Base-by-base conservation (phyloP, 2,329 filamentous ascomycete genomes). In the Pyrenophora teres region DNA sequence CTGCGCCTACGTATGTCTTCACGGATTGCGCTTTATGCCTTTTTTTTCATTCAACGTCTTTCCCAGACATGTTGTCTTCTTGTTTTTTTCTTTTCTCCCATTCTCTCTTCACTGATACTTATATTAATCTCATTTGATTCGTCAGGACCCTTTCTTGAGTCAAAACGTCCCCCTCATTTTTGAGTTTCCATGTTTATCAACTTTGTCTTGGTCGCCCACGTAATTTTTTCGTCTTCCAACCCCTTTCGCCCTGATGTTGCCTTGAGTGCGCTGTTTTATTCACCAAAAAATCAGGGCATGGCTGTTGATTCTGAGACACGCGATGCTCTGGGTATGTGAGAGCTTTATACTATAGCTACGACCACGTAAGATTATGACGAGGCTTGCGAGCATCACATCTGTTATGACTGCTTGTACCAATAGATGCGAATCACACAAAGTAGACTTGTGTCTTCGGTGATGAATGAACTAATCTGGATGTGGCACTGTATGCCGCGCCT, bases 91-190 rank as follows among this genome's bases (percentile, higher is more conserved):
- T 21, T 21, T 5, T 21, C 19, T 5, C 19, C 19, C 19, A 21
- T 47, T 31, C 21, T 30, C 37, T 37, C 40, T 50, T 54, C 47
- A 46, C 32, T 16, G 23, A 19, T 40, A 54, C 51, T 18, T 47
- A 54, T 40, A 54, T 54, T 46, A 51, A 54, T 54, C 39, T 51
- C 52, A 51, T 52, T 40, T 18, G 36, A 33, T 30, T 27, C 31
- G 27, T 10, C 18, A 35, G 15, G 16, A 30, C 10, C 8, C 10
- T 13, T 40, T 40, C 35, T 30, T 36, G 35, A 18, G 23, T 45
- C 23, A 25, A 25, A 45, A 15, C 19, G 19, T 21, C 19, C 5
- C 31, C 40, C 18, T 30, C 30, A 21, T 2, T 21, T 43, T 12
- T 30, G 13, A 35, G 10, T 13, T 30, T 30, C 10, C 27, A 12